Conservation (phyloP, 768 basidiomycete genomes). For the Lactarius trivialis region DNA sequence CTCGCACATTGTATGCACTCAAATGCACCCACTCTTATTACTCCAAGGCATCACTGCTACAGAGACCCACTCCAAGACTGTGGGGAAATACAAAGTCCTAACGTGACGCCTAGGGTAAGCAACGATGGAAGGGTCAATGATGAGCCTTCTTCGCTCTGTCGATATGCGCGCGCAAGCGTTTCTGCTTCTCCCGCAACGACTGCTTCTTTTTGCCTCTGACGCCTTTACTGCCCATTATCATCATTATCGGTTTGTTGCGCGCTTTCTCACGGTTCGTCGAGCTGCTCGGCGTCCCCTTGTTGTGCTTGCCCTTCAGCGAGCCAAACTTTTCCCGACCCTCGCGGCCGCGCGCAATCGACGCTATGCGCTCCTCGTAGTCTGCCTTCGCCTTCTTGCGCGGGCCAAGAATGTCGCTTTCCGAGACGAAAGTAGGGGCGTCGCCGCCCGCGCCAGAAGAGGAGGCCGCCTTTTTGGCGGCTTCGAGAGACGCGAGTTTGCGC, state of each 20-base stretch:
- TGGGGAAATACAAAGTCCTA: too few species aligned
- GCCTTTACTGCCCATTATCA: slow-evolving; percentile 71
- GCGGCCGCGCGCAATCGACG: slow-evolving; percentile 83
- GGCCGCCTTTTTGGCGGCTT: slow-evolving; percentile 57
- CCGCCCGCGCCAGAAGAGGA: slow-evolving; percentile 39
- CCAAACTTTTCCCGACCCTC: slow-evolving; percentile 95
- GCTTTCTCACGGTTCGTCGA: slow-evolving; percentile 90
- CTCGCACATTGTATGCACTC: too few species aligned
- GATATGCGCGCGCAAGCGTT: slow-evolving; percentile 68
- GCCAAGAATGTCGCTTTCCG: slow-evolving; percentile 88
- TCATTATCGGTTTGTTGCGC: slow-evolving; percentile 93
- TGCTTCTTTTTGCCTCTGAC: slow-evolving; percentile 82
- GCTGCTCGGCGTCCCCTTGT: slow-evolving; percentile 73
- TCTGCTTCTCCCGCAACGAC: slow-evolving; percentile 75
- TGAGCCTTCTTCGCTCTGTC: slow-evolving; percentile 53
- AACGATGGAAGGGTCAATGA: slow-evolving; percentile 1
- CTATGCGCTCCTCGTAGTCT: slow-evolving; percentile 89
- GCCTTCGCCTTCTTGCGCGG: slow-evolving; percentile 91
- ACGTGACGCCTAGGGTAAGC: background rate
- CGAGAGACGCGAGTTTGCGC: slow-evolving; percentile 79
- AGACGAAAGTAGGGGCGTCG: slow-evolving; percentile 59
- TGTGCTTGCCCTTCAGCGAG: slow-evolving; percentile 86
- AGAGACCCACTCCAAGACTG: too few species aligned
- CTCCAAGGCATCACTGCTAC: too few species aligned
- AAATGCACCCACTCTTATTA: too few species aligned